Evolutionary conservation across 179 eudicot genomes (phyloP).

Genomic region (Silene vulgaris): DNA sequence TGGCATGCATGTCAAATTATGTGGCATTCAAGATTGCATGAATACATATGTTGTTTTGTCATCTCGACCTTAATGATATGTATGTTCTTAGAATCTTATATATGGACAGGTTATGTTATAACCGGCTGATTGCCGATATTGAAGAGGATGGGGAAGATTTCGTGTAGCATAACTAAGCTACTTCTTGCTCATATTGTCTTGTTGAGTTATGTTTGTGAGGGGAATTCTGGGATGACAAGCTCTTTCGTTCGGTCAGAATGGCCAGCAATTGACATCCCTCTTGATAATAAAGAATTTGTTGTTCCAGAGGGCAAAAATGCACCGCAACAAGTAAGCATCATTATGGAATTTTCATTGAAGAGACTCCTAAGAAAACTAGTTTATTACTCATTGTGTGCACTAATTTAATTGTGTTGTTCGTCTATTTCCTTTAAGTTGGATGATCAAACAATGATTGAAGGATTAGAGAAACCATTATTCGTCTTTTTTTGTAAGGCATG

Average conservation of each 20-base stretch:
- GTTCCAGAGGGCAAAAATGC: constrained; percentile 82
- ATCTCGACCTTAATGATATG: too few relatives aligned
- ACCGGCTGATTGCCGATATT: constrained; percentile 28
- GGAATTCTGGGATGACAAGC: constrained; percentile 72
- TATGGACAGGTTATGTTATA: constrained; percentile 16
- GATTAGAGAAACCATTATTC: too few relatives aligned
- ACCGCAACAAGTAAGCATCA: constrained; percentile 78
- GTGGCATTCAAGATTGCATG: too few relatives aligned
- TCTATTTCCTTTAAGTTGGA: too few relatives aligned
- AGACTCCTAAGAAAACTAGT: too few relatives aligned
- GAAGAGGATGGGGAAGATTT: constrained; percentile 28
- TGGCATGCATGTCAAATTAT: too few relatives aligned
- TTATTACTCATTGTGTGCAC: too few relatives aligned
- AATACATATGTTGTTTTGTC: too few relatives aligned
- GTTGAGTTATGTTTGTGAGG: constrained; percentile 41
- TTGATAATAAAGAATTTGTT: constrained; percentile 64
- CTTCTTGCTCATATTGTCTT: constrained; percentile 39
- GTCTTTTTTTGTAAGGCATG: too few relatives aligned
- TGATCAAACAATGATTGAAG: too few relatives aligned
- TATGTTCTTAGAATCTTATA: too few relatives aligned
- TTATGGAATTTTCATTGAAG: neutral
- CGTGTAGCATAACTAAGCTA: constrained; percentile 30
- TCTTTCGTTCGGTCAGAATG: constrained; percentile 62
- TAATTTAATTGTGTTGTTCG: too few relatives aligned
- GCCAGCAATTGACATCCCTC: constrained; percentile 82